Base-by-base conservation (phyloP, 257 asterid genomes). In the Solanum tacnaense region DNA sequence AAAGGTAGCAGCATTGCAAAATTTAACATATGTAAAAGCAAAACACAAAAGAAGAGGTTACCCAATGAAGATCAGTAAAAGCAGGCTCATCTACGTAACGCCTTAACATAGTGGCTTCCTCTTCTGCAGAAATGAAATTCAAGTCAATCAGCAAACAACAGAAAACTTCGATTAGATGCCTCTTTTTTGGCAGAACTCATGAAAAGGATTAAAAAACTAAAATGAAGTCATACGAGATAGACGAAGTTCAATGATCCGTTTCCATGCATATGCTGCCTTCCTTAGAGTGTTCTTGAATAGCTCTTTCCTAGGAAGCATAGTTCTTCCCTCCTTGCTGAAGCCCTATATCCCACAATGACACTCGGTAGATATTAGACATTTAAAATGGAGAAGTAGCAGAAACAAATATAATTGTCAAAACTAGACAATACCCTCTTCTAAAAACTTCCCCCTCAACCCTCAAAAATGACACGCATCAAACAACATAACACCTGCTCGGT, bases 41-140 rank as follows among this genome's bases (percentile, higher is more conserved):
- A 75, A 73, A 76, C 16, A 20, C 36, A 20, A 83, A 88, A 62
- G 70, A 46, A 86, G 81, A 88, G 60, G 73, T 58, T 93, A 97
- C 99, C 99, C 99, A 97, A 84, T 97, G 99, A 94, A 97, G 99
- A 91, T 97, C 99, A 70, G 98, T 96, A 89, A 91, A 97, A 68
- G 99, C 98, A 65, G 98, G 96, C 89, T 97, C 98, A 88, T 97
- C 99, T 83, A 97, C 91, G 78, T 60, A 97, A 89, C 94, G 93
- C 88, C 99, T 93, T 34, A 96, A 90, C 81, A 49, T 90, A 67
- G 94, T 73, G 76, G 99, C 99, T 92, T 97, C 99, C 90, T 93
- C 96, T 88, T 96, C 99, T 96, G 94, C 92, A 91, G 89, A 68
- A 86, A 88, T 9, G 71, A 89, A 34, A 70, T 31, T 29, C 41